Evolutionary conservation across 1,139 yeast species (phyloP).

Genomic region (Pneumocystis sp.): DNA sequence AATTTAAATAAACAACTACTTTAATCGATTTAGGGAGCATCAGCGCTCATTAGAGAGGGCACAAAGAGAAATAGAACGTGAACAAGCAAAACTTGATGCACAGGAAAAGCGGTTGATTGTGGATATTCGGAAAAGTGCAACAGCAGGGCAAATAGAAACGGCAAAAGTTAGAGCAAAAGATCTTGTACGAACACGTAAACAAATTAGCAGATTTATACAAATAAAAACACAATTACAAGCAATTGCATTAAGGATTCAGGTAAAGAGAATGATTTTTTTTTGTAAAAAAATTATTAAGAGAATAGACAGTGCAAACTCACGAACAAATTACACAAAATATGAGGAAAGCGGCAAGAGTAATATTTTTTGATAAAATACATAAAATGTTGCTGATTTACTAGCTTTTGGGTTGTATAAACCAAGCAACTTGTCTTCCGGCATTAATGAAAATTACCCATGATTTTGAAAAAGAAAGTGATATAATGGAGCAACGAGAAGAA

Average conservation of each 20-base stretch:
- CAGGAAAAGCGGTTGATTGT: slow-evolving; percentile 78
- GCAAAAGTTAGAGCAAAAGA: slow-evolving; percentile 94
- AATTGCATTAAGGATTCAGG: slow-evolving; percentile 70
- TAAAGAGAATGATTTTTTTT: slow-evolving; percentile 6
- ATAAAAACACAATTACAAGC: slow-evolving; percentile 96
- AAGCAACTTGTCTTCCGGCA: slow-evolving; percentile 80
- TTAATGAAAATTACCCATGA: slow-evolving; percentile 84
- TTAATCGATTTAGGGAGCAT: slow-evolving; percentile 31
- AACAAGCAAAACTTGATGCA: slow-evolving; percentile 64
- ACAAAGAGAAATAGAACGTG: slow-evolving; percentile 82
- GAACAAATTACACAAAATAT: slow-evolving; percentile 92
- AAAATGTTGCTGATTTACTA: slow-evolving; percentile 2
- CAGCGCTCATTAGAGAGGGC: slow-evolving; percentile 90
- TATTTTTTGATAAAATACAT: background rate
- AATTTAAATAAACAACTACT: background rate
- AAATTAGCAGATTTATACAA: slow-evolving; percentile 73
- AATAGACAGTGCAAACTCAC: slow-evolving; percentile 61
- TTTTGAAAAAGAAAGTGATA: slow-evolving; percentile 81
- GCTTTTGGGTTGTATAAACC: slow-evolving; percentile 71
- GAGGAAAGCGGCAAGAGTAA: slow-evolving; percentile 74
- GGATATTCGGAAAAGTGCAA: slow-evolving; percentile 85
- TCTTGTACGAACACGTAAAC: slow-evolving; percentile 60
- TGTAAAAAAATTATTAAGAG: background rate
- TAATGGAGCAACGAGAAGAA: slow-evolving; percentile 97
- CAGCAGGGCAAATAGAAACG: slow-evolving; percentile 72